These are phyloP conservation scores for Biscogniauxia marginata DNA, from an alignment of 2,329 filamentous ascomycete genomes.

Conservation along the genomic window DNA sequence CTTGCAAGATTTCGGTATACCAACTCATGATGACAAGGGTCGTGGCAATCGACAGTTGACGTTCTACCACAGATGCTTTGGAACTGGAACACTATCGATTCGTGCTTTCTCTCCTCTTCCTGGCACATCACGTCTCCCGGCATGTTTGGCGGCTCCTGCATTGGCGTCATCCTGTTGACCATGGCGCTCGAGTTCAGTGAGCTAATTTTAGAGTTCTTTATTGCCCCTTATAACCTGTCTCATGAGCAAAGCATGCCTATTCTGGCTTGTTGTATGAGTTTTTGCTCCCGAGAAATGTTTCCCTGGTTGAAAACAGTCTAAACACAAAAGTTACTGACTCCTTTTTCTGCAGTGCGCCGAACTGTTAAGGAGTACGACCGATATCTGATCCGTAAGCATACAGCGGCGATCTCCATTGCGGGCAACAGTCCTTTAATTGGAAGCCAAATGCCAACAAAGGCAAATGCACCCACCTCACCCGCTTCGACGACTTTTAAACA, in stretches of 20 bases:
- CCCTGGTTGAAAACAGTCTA: too few relatives aligned
- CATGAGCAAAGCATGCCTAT: too few relatives aligned
- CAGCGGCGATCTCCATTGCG: constrained; percentile 27
- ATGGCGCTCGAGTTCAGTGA: constrained; percentile 68
- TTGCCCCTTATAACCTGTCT: too few relatives aligned
- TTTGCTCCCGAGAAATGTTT: too few relatives aligned
- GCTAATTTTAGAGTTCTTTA: too few relatives aligned
- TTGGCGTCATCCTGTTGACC: constrained; percentile 74
- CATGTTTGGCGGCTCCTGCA: constrained; percentile 78
- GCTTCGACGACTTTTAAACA: constrained; percentile 22
- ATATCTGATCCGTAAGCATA: constrained; percentile 56
- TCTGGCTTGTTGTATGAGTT: too few relatives aligned
- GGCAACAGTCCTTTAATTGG: neutral
- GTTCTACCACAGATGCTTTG: constrained; percentile 63
- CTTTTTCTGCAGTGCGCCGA: too few relatives aligned
- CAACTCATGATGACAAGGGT: neutral
- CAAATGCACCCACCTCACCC: constrained; percentile 5
- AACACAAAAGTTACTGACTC: too few relatives aligned
- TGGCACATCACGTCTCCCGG: constrained; percentile 70
- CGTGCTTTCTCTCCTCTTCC: constrained; percentile 66
- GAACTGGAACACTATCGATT: constrained; percentile 73
- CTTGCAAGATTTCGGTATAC: constrained; percentile 1
- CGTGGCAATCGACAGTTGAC: constrained; percentile 2
- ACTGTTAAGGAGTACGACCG: constrained; percentile 70
- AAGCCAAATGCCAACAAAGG: constrained; percentile 8